Evolutionary conservation across 441 rosid genomes (phyloP), one percentile per base, ranked within the genome.

Genomic region (Eruca vesicaria): DNA sequence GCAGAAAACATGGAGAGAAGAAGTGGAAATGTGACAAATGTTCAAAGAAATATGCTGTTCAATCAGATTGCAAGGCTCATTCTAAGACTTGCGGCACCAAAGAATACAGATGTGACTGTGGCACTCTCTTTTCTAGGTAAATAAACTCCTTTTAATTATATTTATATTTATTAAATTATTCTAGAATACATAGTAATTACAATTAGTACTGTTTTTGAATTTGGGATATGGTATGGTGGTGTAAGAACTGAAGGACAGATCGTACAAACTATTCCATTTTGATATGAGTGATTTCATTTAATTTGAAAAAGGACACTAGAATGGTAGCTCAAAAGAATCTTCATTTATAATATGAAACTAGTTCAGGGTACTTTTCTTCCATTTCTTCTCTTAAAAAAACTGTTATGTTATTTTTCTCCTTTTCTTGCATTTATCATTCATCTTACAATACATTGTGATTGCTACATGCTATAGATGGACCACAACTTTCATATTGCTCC

Each of bases 1-100:
- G 82, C 58, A 84, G 97, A 78, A 91, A 91, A 59, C 97, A 91
- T 60, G 97, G 97, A 5, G 97, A 91, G 75, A 91, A 91, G 85
- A 91, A 91, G 83, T 91, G 97, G 97, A 91, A 91, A 83, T 91
- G 97, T 73, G 94, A 84, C 12, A 91, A 89, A 77, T 91, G 97
- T 78, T 85, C 94, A 6, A 91, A 91, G 83, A 80, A 73, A 69
- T 91, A 91, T 71, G 97, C 97, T 9, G 97, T 91, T 79, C 95
- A 86, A 72, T 91, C 97, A 16, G 97, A 91, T 73, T 91, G 97
- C 90, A 91, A 91, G 83, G 97, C 97, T 77, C 97, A 91, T 70
- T 86, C 94, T 74, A 91, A 91, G 82, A 87, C 86, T 68, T 91
- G 97, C 76, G 97, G 97, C 88, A 89, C 97, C 20, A 86, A 82